Percentiles rank a stretch among this genome's conserved stretches.
Evolutionary conservation across 1,284 basidiomycete genomes (phyloP).

Genomic region (Farysia itapuensis): DNA sequence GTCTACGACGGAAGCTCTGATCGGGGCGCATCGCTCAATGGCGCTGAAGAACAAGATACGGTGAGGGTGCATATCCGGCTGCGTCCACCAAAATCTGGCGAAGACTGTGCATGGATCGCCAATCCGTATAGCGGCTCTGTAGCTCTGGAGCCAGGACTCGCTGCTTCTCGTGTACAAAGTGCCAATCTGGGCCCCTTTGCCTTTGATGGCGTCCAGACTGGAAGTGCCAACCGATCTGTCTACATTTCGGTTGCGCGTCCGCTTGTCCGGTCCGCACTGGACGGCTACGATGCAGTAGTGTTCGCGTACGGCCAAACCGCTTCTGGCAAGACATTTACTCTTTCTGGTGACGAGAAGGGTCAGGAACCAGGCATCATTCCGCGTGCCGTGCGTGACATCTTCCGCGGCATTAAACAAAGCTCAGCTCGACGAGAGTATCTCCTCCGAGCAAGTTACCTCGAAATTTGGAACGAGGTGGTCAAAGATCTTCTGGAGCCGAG

Average conservation of each 20-base stretch:
- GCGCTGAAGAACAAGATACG: constrained; percentile 11
- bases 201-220: constrained; percentile 74
- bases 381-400: constrained; percentile 49
- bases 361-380: constrained; percentile 63
- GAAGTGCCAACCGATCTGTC: constrained; percentile 78
- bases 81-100: constrained; percentile 30
- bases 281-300: constrained; percentile 54
- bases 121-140: constrained; percentile 25
- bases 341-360: constrained; percentile 41
- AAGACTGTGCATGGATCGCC: constrained; percentile 51
- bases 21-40: not conserved
- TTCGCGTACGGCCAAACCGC: constrained; percentile 61
- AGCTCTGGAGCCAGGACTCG: constrained; percentile 35
- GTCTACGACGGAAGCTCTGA: constrained; percentile 27
- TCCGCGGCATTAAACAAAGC: constrained; percentile 61
- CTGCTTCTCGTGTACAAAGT: constrained; percentile 23
- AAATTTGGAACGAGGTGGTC: constrained; percentile 94
- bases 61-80: constrained; percentile 48
- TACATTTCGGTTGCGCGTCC: constrained; percentile 81
- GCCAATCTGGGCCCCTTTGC: constrained; percentile 42
- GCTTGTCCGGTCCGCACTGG: constrained; percentile 67
- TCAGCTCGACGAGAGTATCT: constrained; percentile 74
- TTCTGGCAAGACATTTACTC: constrained; percentile 52
- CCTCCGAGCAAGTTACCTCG: constrained; percentile 78
- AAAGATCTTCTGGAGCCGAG: constrained; percentile 80